Evolutionary conservation across 352 stramenopile species (phyloP), one percentile per base, ranked within the genome.

Genomic region (Phytophthora lateralis): DNA sequence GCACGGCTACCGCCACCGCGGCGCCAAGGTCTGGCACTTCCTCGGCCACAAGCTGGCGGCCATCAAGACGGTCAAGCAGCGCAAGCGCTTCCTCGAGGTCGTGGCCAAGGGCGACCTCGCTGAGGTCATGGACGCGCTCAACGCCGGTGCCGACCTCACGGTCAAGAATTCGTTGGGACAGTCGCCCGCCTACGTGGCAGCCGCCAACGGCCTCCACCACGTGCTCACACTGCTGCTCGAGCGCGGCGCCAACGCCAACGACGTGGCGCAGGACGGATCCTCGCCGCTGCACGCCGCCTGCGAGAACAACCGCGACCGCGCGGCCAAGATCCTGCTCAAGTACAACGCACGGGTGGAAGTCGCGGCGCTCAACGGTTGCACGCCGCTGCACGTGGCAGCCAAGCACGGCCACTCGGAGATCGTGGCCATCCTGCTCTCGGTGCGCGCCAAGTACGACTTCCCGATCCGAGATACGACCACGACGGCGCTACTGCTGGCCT

Each of bases 401-500:
- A 89, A 88, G 66, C 75, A 81, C 30, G 76, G 77, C 14, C 60
- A 82, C 56, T 44, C 42, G 15, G 71, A 75, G 37, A 71, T 89
- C 21, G 77, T 88, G 8, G 39, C 62, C 6, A 50, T 81, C 50
- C 54, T 93, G 52, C 54, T 90, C 6, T 57, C 69, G 38, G 61
- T 74, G 26, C 58, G 67, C 5, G 80, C 74, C 21, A 78, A 78
- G 27, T 74, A 63, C n/a, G 85, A 95, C 58, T 69, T 78, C 3
- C 57, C 71, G 1, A 66, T 83, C 5, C 56, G 60, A 35, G 59
- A 77, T 29, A 72, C 71, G 35, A 63, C 75, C 17, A 79, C 84
- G 18, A 93, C 87, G 21, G 76, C 87, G 27, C 69, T 95, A 34
- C 82, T 95, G 81, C 68, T 93, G 37, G 82, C 87, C 37, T 78